Base-by-base conservation (phyloP, 768 basidiomycete genomes). In the Termitomyces titanicus region DNA sequence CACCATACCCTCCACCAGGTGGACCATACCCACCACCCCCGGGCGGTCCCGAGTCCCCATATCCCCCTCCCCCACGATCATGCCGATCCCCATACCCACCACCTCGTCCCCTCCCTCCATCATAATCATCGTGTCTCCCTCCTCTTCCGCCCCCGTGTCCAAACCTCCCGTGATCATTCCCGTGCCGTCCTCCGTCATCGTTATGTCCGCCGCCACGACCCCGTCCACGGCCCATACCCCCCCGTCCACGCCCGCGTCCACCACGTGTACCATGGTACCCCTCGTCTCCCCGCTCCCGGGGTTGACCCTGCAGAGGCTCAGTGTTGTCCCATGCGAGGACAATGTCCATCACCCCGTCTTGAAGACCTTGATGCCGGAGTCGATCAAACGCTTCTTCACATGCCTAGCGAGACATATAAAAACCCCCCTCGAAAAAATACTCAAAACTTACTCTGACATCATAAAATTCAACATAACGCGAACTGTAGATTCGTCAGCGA, bases 381-480 rank as follows among this genome's bases (percentile, higher is more conserved):
- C 85, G 77, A 63, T 97, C 92, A 60, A 82, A 85, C 0, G 94
- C 88, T 61, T 90, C 84, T 31, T 85, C 85, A 53, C 85, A 85
- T 22, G 87, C 91, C 85, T 93, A 24, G 1, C n/a, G 0, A 3
- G n/a, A n/a, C n/a, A n/a, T n/a, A n/a, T n/a, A n/a, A n/a, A n/a
- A n/a, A n/a, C n/a, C n/a, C n/a, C n/a, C n/a, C n/a, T n/a, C n/a
- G n/a, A n/a, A n/a, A n/a, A n/a, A n/a, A n/a, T n/a, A n/a, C n/a
- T n/a, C n/a, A n/a, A n/a, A n/a, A n/a, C n/a, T n/a, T 60, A 90
- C 93, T 68, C 93, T 75, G 22, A 82, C 91, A 66, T 99, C 97
- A 66, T 87, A 99, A 66, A 85, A 94, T 67, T 98, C 94, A n/a
- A 98, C 89, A 60, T 91, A 85, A 55, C 91, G 86, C 63, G 92